Evolutionary conservation across 2,329 filamentous ascomycete species (phyloP).

Genomic region (Penicillium capsulatum): DNA sequence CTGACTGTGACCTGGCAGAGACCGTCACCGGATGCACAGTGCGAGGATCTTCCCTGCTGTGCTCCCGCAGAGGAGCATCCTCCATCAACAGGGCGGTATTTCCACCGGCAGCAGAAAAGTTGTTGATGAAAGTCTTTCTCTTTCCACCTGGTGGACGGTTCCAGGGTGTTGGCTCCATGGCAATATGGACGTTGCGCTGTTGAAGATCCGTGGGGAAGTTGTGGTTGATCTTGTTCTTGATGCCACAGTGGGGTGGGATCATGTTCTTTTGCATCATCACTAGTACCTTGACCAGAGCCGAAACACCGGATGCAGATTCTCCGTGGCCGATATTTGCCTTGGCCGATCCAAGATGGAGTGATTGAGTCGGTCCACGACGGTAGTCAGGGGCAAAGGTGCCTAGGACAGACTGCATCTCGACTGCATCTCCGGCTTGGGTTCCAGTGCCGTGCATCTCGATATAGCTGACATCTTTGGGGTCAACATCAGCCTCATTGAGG

Average conservation of each 20-base stretch:
- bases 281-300: slow-evolving; percentile 34
- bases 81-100: slow-evolving; percentile 66
- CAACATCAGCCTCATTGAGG: slow-evolving; percentile 66
- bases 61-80: slow-evolving; percentile 44
- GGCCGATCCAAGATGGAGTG: slow-evolving; percentile 59
- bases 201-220: slow-evolving; percentile 44
- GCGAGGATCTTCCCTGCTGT: slow-evolving; percentile 47
- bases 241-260: slow-evolving; percentile 34
- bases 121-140: slow-evolving; percentile 55
- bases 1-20: slow-evolving; percentile 51
- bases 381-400: slow-evolving; percentile 56
- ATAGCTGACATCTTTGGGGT: slow-evolving; percentile 73
- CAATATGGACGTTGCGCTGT: slow-evolving; percentile 43
- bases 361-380: slow-evolving; percentile 45
- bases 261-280: slow-evolving; percentile 37
- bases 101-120: slow-evolving; percentile 67
- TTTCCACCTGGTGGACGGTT: slow-evolving; percentile 25
- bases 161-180: slow-evolving; percentile 46
- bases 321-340: slow-evolving; percentile 64
- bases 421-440: slow-evolving; percentile 77
- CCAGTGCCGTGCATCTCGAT: slow-evolving; percentile 90
- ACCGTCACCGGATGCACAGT: slow-evolving; percentile 56
- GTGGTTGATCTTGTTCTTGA: slow-evolving; percentile 44
- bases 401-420: slow-evolving; percentile 75
- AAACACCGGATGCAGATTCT: slow-evolving; percentile 57